Percentiles rank a stretch among this genome's conserved stretches.
phyloP scores from a whole-genome alignment of 257 asterid genomes.

The Fraxinus cuspidata region DNA sequence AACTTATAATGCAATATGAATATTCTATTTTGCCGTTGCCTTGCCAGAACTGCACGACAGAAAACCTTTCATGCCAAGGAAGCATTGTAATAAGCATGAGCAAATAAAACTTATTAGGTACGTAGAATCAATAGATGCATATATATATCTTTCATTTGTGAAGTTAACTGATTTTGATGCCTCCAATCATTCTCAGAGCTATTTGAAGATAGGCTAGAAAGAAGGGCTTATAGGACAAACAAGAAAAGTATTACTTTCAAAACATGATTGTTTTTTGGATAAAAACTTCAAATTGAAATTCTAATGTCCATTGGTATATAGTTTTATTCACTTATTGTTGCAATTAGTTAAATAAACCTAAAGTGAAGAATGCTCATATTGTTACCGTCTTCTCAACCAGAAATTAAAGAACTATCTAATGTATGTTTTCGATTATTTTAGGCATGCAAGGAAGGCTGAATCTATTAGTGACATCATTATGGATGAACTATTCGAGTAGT shows the following conservation, averaged over 20 bases:
- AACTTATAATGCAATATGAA: conserved; percentile 40
- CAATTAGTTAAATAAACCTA: background rate
- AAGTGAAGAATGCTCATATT: background rate
- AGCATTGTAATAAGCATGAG: conserved; percentile 27
- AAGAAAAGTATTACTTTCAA: background rate
- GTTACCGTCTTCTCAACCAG: background rate
- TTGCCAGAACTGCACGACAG: conserved; percentile 44
- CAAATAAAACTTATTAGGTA: conserved; percentile 23
- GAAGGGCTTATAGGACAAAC: background rate
- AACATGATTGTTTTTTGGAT: background rate
- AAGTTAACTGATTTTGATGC: conserved; percentile 1
- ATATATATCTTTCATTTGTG: background rate
- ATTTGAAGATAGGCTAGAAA: background rate
- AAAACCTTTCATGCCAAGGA: conserved; percentile 38
- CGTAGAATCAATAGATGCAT: conserved; percentile 1
- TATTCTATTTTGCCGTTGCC: conserved; percentile 40
- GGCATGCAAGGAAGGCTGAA: background rate
- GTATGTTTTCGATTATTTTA: background rate
- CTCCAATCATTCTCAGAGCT: conserved; percentile 1
- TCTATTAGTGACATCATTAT: background rate
- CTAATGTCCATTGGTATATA: background rate
- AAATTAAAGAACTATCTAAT: background rate
- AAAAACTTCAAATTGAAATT: background rate
- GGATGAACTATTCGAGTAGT: background rate
- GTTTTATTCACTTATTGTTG: background rate